phyloP scores from a whole-genome alignment of 192 early-diverging fungal species.

The Gaertneriomyces sp. region DNA sequence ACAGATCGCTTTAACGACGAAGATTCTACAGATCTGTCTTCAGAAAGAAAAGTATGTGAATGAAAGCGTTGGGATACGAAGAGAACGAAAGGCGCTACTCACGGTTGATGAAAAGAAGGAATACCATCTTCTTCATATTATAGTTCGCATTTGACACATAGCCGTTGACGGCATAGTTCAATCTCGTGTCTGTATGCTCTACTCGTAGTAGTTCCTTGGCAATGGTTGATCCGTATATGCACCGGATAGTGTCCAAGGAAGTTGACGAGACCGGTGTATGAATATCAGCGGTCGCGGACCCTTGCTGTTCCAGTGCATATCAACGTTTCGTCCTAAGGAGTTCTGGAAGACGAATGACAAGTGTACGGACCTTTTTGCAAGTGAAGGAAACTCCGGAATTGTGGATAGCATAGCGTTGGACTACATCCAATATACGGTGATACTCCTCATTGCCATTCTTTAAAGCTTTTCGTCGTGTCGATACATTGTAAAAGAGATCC shows the following conservation, averaged over 20 bases:
- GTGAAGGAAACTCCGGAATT: slow-evolving; percentile 78
- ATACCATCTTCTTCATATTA: slow-evolving; percentile 75
- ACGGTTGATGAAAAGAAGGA: slow-evolving; percentile 96
- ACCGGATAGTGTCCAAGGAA: slow-evolving; percentile 73
- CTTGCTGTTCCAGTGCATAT: slow-evolving; percentile 40
- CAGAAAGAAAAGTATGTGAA: not conserved
- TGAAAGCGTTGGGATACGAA: not conserved
- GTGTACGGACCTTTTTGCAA: slow-evolving; percentile 74
- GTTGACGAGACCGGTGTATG: slow-evolving; percentile 61
- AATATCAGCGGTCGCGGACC: slow-evolving; percentile 72
- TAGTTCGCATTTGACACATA: slow-evolving; percentile 86
- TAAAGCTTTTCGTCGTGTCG: slow-evolving; percentile 78
- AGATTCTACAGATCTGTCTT: slow-evolving; percentile 83
- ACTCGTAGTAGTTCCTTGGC: slow-evolving; percentile 74
- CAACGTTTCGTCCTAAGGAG: not conserved
- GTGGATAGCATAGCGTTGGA: slow-evolving; percentile 91
- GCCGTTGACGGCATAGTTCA: slow-evolving; percentile 68
- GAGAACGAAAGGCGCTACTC: slow-evolving; percentile 26
- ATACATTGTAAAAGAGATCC: slow-evolving; percentile 93
- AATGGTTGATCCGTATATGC: slow-evolving; percentile 78
- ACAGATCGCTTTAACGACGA: slow-evolving; percentile 74
- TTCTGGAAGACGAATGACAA: not conserved
- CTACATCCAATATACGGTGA: slow-evolving; percentile 81
- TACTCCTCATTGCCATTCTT: slow-evolving; percentile 87
- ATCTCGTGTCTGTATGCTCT: slow-evolving; percentile 42